A percentile compares a stretch with the other conserved stretches of the same genome.
Evolutionary conservation across 768 basidiomycete genomes (phyloP).

Genomic region (Boletus rex-veris): DNA sequence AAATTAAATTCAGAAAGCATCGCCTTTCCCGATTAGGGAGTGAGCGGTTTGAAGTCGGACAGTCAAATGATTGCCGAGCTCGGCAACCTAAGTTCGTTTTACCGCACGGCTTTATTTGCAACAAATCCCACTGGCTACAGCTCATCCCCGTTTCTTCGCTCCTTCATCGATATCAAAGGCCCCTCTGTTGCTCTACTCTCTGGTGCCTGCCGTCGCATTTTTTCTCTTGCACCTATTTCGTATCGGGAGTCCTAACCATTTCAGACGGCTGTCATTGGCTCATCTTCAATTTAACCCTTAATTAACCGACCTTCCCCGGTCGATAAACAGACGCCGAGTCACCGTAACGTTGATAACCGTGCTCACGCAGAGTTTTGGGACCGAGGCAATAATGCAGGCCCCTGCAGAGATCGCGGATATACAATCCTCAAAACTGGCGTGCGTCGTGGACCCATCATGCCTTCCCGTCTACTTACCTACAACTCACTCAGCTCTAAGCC

Average conservation of each 20-base stretch:
- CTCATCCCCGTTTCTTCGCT: conserved; percentile 29
- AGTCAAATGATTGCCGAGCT: conserved; percentile 35
- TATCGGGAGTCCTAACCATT: background rate
- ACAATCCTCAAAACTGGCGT: conserved; percentile 31
- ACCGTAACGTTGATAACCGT: conserved; percentile 40
- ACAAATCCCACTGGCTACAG: conserved; percentile 36
- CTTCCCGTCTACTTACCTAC: conserved; percentile 9
- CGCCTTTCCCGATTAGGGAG: conserved; percentile 24
- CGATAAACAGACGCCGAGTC: conserved; percentile 41
- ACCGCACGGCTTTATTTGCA: conserved; percentile 40
- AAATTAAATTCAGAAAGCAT: conserved; percentile 24
- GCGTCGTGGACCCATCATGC: conserved; percentile 8
- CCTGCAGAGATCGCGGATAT: conserved; percentile 28
- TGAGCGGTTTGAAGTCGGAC: conserved; percentile 36
- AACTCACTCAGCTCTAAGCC: conserved; percentile 35
- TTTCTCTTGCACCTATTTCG: conserved; percentile 1
- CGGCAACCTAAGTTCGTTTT: conserved; percentile 37
- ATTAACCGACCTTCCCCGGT: conserved; percentile 40
- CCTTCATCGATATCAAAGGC: conserved; percentile 30
- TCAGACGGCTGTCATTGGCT: conserved; percentile 11
- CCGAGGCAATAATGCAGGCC: conserved; percentile 27
- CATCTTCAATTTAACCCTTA: conserved; percentile 33
- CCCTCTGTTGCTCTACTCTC: conserved; percentile 13
- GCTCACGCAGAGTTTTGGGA: conserved; percentile 13
- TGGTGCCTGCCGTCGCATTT: background rate